Percentiles rank a stretch among this genome's conserved stretches.
Conservation (phyloP, 176 grass and related monocot genomes). For the Oryza brachyantha region DNA sequence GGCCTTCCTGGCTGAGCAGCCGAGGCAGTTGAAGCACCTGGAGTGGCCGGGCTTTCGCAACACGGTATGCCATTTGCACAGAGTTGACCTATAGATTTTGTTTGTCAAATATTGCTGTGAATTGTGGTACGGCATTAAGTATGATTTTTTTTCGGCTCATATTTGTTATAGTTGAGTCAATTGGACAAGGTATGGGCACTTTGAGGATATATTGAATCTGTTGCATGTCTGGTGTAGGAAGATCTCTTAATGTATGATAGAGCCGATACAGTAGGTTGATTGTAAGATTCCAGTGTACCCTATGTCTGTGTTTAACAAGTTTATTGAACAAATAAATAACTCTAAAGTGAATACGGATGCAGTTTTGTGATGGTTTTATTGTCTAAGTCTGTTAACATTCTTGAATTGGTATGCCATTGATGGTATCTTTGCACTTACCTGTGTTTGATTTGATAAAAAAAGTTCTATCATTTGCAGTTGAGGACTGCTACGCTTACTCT, state of each 20-base stretch:
- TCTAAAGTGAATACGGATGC: not conserved
- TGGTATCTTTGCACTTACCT: not conserved
- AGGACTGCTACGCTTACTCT: constrained; percentile 75
- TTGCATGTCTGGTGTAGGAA: not conserved
- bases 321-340: not conserved
- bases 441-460: constrained; percentile 19
- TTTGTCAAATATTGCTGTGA: not conserved
- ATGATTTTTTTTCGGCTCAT: not conserved
- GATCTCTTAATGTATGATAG: not conserved
- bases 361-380: constrained; percentile 5
- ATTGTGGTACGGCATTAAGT: not conserved
- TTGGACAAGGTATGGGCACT: not conserved
- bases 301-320: not conserved
- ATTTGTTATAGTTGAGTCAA: not conserved
- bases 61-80: constrained; percentile 54
- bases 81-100: not conserved
- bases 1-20: constrained; percentile 79
- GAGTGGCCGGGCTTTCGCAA: constrained; percentile 76
- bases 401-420: not conserved
- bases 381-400: not conserved
- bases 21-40: constrained; percentile 77
- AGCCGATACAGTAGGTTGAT: not conserved
- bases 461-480: constrained; percentile 48
- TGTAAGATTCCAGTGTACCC: not conserved
- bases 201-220: constrained; percentile 12